Evolutionary conservation across 306 rosid genomes (phyloP).

Genomic region (Malus orientalis): DNA sequence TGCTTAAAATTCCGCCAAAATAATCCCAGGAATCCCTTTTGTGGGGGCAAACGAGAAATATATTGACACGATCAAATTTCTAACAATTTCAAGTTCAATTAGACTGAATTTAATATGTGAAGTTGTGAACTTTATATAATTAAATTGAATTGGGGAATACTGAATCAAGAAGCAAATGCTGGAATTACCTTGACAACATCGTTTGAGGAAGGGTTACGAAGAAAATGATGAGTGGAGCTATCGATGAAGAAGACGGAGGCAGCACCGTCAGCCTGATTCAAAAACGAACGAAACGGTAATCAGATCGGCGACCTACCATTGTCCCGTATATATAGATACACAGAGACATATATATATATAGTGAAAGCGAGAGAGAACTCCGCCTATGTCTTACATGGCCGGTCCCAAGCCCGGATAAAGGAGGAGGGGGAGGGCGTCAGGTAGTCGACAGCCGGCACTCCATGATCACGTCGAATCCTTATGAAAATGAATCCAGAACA

Average conservation of each 20-base stretch:
- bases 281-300: constrained; percentile 10
- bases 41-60: background rate
- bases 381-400: too few species aligned
- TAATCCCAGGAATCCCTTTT: background rate
- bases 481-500: too few species aligned
- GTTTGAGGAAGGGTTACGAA: constrained; percentile 28
- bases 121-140: too few species aligned
- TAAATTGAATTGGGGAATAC: background rate
- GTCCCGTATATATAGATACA: too few species aligned
- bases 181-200: constrained; percentile 34
- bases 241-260: constrained; percentile 42
- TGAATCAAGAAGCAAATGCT: background rate
- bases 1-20: background rate
- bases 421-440: too few species aligned
- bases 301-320: constrained; percentile 26
- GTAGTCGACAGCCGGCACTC: too few species aligned
- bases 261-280: constrained; percentile 30
- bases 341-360: background rate
- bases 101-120: background rate
- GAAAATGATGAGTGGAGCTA: constrained; percentile 28
- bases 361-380: too few species aligned
- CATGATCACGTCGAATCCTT: too few species aligned
- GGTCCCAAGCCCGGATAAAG: too few species aligned
- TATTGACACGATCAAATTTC: background rate
- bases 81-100: background rate